These are phyloP conservation scores for Metarhizium sp. DNA, from an alignment of 2,329 filamentous ascomycete species.

Conservation along the genomic window DNA sequence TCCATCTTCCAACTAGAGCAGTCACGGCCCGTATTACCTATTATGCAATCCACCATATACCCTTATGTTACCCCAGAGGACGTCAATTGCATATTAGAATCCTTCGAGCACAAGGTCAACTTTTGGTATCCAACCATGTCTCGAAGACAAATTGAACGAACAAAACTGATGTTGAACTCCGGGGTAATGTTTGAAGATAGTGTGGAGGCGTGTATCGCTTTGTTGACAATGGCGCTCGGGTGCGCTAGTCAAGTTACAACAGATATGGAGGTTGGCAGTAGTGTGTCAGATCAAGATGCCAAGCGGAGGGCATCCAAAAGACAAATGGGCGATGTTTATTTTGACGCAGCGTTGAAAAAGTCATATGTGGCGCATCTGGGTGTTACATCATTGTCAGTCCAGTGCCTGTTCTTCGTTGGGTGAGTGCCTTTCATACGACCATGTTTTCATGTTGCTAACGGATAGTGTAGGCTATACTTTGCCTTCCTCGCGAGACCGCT, in stretches of 20 bases:
- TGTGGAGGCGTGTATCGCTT: conserved; percentile 30
- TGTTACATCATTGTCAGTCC: conserved; percentile 34
- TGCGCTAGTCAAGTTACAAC: conserved; percentile 32
- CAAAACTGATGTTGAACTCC: conserved; percentile 21
- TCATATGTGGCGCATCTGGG: conserved; percentile 36
- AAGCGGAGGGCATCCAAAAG: conserved; percentile 21
- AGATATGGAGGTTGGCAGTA: conserved; percentile 11
- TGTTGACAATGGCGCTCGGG: conserved; percentile 38
- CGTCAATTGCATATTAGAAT: conserved; percentile 28
- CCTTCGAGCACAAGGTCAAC: conserved; percentile 38
- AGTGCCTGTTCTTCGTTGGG: conserved; percentile 42
- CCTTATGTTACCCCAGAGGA: conserved; percentile 34
- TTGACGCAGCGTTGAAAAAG: conserved; percentile 35
- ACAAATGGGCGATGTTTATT: conserved; percentile 32
- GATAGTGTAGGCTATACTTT: conserved; percentile 31
- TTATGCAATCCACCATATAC: conserved; percentile 24
- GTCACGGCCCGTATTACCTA: conserved; percentile 24
- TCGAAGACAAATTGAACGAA: conserved; percentile 22
- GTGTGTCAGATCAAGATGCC: conserved; percentile 15
- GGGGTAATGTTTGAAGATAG: conserved; percentile 27
- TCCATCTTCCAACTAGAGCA: conserved; percentile 40
- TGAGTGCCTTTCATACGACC: conserved; percentile 17
- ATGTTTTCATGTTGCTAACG: not conserved
- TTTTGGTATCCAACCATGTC: conserved; percentile 45
- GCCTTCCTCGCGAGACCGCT: conserved; percentile 39